Conservation (phyloP, 1,139 yeast species). For the Pichia sp. region DNA sequence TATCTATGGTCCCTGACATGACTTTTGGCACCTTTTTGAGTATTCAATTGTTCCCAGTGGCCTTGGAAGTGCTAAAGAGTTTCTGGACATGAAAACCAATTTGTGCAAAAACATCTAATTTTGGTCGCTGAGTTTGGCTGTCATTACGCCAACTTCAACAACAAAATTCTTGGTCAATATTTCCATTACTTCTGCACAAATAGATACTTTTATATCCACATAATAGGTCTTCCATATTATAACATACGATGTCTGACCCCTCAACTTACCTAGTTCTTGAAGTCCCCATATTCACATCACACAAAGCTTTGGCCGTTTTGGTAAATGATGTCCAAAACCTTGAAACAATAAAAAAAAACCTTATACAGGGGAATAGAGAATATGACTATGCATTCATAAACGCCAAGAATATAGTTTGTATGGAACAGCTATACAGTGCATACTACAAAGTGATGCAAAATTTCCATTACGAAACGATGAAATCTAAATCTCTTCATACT, state of each 20-base stretch:
- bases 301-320: conserved; percentile 35
- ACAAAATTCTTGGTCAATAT: too few species aligned
- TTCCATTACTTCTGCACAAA: too few species aligned
- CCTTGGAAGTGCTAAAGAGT: too few species aligned
- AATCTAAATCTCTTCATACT: conserved; percentile 49
- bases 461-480: conserved; percentile 35
- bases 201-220: too few species aligned
- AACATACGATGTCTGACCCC: neutral
- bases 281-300: conserved; percentile 42
- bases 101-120: neutral
- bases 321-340: conserved; percentile 42
- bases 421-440: conserved; percentile 48
- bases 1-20: neutral
- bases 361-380: conserved; percentile 35
- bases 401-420: conserved; percentile 40
- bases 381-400: conserved; percentile 48
- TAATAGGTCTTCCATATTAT: too few species aligned
- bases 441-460: conserved; percentile 48
- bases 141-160: neutral
- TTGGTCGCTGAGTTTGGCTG: neutral
- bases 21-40: neutral
- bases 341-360: conserved; percentile 34
- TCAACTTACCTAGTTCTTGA: conserved; percentile 13
- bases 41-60: too few species aligned
- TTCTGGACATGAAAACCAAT: neutral